Base-by-base conservation (phyloP, 164 flowering plant species). In the Aristolochia fimbriata region DNA sequence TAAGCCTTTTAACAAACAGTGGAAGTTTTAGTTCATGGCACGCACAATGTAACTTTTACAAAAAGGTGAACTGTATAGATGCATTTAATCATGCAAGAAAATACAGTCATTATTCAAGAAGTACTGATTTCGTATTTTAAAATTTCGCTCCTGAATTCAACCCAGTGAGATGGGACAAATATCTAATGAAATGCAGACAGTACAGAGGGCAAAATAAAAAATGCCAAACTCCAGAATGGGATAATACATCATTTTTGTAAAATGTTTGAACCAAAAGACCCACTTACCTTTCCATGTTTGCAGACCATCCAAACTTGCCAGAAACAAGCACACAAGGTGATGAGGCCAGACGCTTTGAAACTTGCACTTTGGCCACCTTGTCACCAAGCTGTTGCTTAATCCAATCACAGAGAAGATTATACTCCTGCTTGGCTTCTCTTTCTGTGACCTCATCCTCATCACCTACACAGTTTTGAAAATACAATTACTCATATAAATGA, bases 271-370 rank as follows among this genome's bases (percentile, higher is more conserved):
- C 4, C 43, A 37, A 10, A 37, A 37, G 43, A 37, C 4, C 43
- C 43, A 37, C 9, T 45, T 46, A 93, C 99, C 97, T 90, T 77
- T 93, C 99, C 99, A 93, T 93, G 66, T 93, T 93, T 25, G 99
- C 99, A 47, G 99, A 93, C 99, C 99, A 93, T 31, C 99, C 99
- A 73, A 93, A 93, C 78, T 93, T 93, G 63, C 99, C 97, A 70
- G 99, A 86, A 51, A 90, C 99, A 68, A 93, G 97, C 61, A 93
- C 99, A 74, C 99, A 93, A 3, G 99, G 99, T 23, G 99, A 93
- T 17, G 96, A 79, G 77, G 91, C 85, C 6, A 93, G 75, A 23
- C 99, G 92, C 70, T 85, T 90, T 1, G 99, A 90, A 23, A 93
- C 68, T 75, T 93, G 92, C 49, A 93, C 99, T 71, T 88, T 93